A percentile compares a stretch with the other conserved stretches of the same genome.
Conservation (phyloP, 2,329 filamentous ascomycete species). For the Chalaropsis thielavioides region DNA sequence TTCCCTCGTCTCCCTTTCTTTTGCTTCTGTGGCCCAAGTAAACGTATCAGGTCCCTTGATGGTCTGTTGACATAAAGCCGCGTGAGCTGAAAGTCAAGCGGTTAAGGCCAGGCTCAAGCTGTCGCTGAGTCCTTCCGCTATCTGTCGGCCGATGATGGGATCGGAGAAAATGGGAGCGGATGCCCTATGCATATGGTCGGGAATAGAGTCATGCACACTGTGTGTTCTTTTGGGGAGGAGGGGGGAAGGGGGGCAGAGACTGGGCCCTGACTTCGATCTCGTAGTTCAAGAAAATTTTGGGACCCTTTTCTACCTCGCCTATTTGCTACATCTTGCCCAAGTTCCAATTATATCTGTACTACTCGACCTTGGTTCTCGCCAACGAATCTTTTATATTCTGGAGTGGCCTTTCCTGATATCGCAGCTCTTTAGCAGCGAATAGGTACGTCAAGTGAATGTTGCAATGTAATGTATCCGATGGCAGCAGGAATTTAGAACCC, state of each 20-base stretch:
- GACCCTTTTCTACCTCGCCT: background rate
- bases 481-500: background rate
- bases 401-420: background rate
- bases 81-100: background rate
- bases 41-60: background rate
- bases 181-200: background rate
- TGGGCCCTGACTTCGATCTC: background rate
- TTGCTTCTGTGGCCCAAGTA: background rate
- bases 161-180: slow-evolving; percentile 1
- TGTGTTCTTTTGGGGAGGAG: background rate
- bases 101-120: background rate
- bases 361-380: background rate
- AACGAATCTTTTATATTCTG: background rate
- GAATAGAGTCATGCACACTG: background rate
- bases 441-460: too few relatives aligned
- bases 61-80: background rate
- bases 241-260: too few relatives aligned
- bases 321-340: background rate
- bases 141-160: background rate
- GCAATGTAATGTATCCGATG: background rate
- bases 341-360: background rate
- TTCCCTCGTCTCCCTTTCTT: background rate
- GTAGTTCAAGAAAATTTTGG: background rate
- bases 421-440: background rate
- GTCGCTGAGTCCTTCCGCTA: background rate